These are phyloP conservation scores for Amaranthus hypochondriacus DNA, from an alignment of 148 eudicot genomes.

Conservation along the genomic window DNA sequence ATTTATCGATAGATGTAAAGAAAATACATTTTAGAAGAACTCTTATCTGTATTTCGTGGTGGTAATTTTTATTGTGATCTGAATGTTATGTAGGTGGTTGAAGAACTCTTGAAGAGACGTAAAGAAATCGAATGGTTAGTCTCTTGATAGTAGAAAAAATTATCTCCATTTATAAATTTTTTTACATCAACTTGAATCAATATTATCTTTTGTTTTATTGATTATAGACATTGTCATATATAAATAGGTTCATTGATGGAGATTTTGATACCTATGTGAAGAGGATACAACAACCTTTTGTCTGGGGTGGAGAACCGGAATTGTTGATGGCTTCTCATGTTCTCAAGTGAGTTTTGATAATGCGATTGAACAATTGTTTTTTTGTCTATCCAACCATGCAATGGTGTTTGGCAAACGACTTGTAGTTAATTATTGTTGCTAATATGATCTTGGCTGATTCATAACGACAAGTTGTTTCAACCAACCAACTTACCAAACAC, in stretches of 20 bases:
- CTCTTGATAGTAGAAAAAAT: neutral
- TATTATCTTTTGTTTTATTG: neutral
- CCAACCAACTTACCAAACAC: too few species aligned
- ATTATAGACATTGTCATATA: too few species aligned
- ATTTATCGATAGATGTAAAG: too few species aligned
- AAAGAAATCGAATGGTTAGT: constrained; percentile 63
- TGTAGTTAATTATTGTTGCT: too few species aligned
- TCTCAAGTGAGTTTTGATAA: constrained; percentile 43
- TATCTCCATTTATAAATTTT: neutral
- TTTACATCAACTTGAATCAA: neutral
- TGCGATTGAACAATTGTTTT: too few species aligned
- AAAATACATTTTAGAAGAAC: too few species aligned
- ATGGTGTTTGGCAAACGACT: too few species aligned
- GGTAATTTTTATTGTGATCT: too few species aligned
- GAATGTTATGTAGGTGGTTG: constrained; percentile 45
- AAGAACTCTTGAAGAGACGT: constrained; percentile 73
- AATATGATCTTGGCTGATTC: too few species aligned
- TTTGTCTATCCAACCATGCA: too few species aligned
- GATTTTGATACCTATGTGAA: constrained; percentile 69
- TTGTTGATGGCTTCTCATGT: constrained; percentile 73
- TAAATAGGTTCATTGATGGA: constrained; percentile 61
- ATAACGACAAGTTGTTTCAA: too few species aligned
- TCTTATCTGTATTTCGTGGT: too few species aligned
- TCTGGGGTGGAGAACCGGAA: constrained; percentile 87
- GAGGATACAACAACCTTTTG: constrained; percentile 54